These are phyloP conservation scores for Yarrowia sp. DNA, from an alignment of 805 yeast species.

Conservation along the genomic window DNA sequence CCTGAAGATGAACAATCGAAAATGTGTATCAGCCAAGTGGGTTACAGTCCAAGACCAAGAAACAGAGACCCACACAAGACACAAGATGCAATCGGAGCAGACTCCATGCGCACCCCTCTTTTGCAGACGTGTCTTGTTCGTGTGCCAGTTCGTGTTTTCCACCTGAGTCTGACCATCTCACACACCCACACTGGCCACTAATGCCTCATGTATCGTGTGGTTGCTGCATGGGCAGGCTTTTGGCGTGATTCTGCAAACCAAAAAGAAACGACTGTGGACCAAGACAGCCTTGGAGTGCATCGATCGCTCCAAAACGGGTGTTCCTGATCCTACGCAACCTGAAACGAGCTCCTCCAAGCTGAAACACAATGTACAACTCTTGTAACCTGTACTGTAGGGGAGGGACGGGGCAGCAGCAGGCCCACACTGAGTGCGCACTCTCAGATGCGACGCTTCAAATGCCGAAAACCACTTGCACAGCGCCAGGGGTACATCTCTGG, in stretches of 20 bases:
- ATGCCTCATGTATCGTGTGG: constrained; percentile 26
- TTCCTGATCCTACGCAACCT: constrained; percentile 34
- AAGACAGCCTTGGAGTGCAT: constrained; percentile 20
- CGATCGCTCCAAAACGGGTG: constrained; percentile 18
- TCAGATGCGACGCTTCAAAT: constrained; percentile 21
- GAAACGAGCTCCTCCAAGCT: constrained; percentile 15
- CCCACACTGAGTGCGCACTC: background rate
- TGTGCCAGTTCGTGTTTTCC: constrained; percentile 1
- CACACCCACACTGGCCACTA: background rate
- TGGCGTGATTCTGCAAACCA: constrained; percentile 27
- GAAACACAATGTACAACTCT: constrained; percentile 25
- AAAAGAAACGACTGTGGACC: constrained; percentile 17
- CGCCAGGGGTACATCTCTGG: constrained; percentile 16
- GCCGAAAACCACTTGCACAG: constrained; percentile 13
- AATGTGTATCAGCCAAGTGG: too few species aligned
- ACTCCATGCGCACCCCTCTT: background rate
- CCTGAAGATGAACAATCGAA: too few species aligned
- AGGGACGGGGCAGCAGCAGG: constrained; percentile 2
- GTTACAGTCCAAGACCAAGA: too few species aligned
- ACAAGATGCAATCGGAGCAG: background rate
- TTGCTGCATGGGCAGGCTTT: constrained; percentile 23
- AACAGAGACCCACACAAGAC: too few species aligned
- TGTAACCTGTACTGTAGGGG: constrained; percentile 34
- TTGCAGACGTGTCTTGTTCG: background rate
- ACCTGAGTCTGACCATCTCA: background rate